Evolutionary conservation across 2,329 filamentous ascomycete genomes (phyloP), one percentile per base, ranked within the genome.

Genomic region (Triangularia setosa): DNA sequence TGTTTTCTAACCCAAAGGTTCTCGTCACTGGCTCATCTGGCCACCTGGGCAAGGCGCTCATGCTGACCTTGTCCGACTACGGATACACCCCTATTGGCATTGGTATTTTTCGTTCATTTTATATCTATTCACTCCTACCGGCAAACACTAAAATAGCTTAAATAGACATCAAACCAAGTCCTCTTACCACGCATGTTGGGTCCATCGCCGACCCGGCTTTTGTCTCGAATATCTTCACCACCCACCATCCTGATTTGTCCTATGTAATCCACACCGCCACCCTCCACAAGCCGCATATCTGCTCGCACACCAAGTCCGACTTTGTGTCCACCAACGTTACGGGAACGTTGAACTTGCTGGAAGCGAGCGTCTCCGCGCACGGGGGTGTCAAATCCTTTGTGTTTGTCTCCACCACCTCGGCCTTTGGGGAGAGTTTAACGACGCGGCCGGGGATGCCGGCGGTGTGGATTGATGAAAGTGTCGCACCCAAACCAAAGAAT

Each of bases 21-120:
- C 78, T 82, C 16, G 78, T 82, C 40, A 82, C 80, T 16, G 80
- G 80, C 66, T 79, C 79, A 0, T 74, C 80, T 0, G 80, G 80
- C 61, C 80, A 82, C 61, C 75, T 82, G 9, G 80, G 80, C 67
- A 75, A 74, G 0, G 80, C 79, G 21, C 73, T 82, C 0, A 80
- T 82, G 78, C 76, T 81, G 21, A 66, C 72, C 8, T 73, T 82
- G 2, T 77, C 78, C 0, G 63, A 69, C 0, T 69, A 76, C 2
- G 79, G 79, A 60, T 77, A 79, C 72, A 70, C 55, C 0, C 79
- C 80, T 0, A 60, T 80, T 3, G 80, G 80, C 62, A 74, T 81
- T 68, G 52, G 52, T 55, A 53, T 53, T 23, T 53, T 24, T 12
- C 9, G 24, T 53, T 53, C 12, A 24, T 24, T 23, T 24, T 53